Evolutionary conservation across 441 rosid genomes (phyloP), one percentile per base, ranked within the genome.

Genomic region (Euphorbia schlechtendalii): DNA sequence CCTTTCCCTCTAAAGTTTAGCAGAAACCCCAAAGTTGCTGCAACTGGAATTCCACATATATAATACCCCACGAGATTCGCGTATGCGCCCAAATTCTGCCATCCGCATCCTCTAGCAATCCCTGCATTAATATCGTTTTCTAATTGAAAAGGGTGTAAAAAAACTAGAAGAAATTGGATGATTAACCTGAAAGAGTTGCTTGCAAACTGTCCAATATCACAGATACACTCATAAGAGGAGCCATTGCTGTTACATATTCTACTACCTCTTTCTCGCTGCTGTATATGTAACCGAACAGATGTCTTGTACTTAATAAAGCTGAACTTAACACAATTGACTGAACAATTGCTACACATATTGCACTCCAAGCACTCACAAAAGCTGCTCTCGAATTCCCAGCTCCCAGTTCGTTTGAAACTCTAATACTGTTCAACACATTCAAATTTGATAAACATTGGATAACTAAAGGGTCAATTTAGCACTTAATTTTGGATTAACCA

Each of bases 261-360:
- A 83, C 85, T 24, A 87, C 88, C 68, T 79, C 84, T 74, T 80
- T 76, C 62, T 78, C 83, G 30, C 79, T 79, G 82, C 88, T 87
- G 62, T 71, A 87, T 3, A 74, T 28, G 20, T 83, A 83, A 8
- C 90, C 88, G 1, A 84, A 80, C 11, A 77, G 56, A 9, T 43
- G 59, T 15, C 80, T 73, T 63, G 69, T 58, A 1, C 77, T 73
- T 54, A 79, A 78, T 46, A 87, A 81, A 15, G 61, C 20, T 61
- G 80, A 62, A 49, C 83, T 57, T 20, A 79, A 74, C 11, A 77
- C 28, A 6, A 72, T 10, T 12, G 81, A 8, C 77, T 75, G 49
- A 82, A 85, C 80, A 5, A 72, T 22, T 6, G 74, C 81, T 0
- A 85, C 68, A 61, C 41, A 46, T 22, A 85, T 67, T 22, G 65